Evolutionary conservation across 345 rosid species (phyloP), one percentile per base, ranked within the genome.

Genomic region (Brassica nigra): DNA sequence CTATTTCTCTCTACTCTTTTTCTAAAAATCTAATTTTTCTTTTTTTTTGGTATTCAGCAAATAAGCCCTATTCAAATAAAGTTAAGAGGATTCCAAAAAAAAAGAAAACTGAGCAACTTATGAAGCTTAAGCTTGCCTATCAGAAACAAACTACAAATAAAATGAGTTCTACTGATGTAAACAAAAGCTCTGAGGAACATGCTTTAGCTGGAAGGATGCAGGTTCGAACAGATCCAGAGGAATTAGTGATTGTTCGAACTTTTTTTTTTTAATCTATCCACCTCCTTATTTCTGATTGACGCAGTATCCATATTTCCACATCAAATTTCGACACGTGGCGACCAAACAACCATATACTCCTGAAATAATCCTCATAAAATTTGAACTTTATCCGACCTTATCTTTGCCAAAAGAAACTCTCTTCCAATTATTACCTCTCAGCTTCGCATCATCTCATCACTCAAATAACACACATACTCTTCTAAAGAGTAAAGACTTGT

Each of bases 311-410:
- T 73, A 76, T 70, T 80, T 75, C 59, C 70, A 8, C 78, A 15
- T 20, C 4, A 7, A 58, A 8, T 62, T 14, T 49, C 4, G 73
- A 87, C 92, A 89, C 86, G 90, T 90, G 94, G 85, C 88, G 5
- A 77, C 37, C 49, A 84, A 82, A 70, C 91, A 86, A 82, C 90
- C 90, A 29, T 76, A 78, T 84, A 73, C 73, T 20, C 14, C 0
- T 64, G 16, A 29, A 37, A 31, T 44, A 54, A 54, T 65, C 73
- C 72, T 31, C 66, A 34, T 55, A 4, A 39, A 36, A 55, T 20
- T 52, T 58, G 16, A 1, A 55, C 39, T 73, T 65, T 72, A 78
- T 78, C 82, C 62, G 34, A 62, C 85, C 94, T 90, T 89, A 89
- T 89, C 94, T 89, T 84, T 80, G 14, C 73, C 73, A 81, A 86